These are phyloP conservation scores for Hymenoscyphus repandus DNA, from an alignment of 2,329 filamentous ascomycete species.

Conservation along the genomic window DNA sequence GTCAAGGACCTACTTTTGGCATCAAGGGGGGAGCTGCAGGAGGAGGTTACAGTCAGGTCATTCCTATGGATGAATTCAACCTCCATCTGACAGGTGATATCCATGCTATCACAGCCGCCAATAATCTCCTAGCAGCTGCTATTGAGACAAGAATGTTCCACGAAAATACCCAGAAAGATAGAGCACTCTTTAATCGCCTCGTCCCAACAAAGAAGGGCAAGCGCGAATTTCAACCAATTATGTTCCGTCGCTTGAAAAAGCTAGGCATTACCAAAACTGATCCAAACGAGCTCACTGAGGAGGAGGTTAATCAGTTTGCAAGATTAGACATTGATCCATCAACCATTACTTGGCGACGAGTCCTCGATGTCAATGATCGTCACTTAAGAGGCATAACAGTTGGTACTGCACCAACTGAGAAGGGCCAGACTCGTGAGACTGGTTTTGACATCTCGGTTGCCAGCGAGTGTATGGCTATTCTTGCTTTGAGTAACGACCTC, in stretches of 20 bases:
- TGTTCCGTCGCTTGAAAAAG: conserved; percentile 92
- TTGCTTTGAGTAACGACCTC: conserved; percentile 85
- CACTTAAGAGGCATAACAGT: conserved; percentile 87
- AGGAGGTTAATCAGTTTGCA: conserved; percentile 85
- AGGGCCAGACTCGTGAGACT: conserved; percentile 80
- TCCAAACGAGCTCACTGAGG: conserved; percentile 82
- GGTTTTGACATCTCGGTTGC: conserved; percentile 98
- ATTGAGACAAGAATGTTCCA: conserved; percentile 99
- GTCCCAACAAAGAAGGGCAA: conserved; percentile 88
- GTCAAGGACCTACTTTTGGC: conserved; percentile 94
- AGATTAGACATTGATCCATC: conserved; percentile 92
- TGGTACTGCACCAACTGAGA: conserved; percentile 84
- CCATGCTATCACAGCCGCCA: conserved; percentile 92
- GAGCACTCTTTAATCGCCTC: conserved; percentile 76
- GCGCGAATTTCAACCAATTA: conserved; percentile 79
- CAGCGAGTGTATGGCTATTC: conserved; percentile 96
- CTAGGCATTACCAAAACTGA: conserved; percentile 93
- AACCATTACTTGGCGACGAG: conserved; percentile 94
- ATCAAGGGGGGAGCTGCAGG: conserved; percentile 98
- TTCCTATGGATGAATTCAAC: conserved; percentile 99
- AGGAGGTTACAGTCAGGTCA: conserved; percentile 97
- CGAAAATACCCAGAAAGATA: conserved; percentile 91
- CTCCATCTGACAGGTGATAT: conserved; percentile 96
- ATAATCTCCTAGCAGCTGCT: conserved; percentile 92
- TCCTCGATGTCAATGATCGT: conserved; percentile 95